These are phyloP conservation scores for Ophiostoma sp. DNA, from an alignment of 2,329 filamentous ascomycete genomes.

Conservation along the genomic window DNA sequence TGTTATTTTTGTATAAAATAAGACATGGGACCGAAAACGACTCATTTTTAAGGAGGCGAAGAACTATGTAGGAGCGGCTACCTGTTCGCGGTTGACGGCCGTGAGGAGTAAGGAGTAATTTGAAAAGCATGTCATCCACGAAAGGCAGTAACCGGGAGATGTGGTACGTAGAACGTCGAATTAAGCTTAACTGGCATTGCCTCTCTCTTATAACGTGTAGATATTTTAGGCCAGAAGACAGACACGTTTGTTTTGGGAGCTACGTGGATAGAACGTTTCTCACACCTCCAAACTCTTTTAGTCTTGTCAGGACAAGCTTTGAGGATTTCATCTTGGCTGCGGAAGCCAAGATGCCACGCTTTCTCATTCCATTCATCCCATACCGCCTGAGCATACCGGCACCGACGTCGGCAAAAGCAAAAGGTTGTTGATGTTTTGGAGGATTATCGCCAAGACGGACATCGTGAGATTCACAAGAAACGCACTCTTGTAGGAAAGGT, in stretches of 20 bases:
- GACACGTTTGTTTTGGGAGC: neutral
- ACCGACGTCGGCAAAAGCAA: neutral
- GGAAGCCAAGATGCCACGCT: neutral
- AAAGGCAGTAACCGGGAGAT: neutral
- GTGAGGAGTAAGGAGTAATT: too few species aligned
- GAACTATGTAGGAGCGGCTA: neutral
- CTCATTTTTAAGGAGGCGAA: neutral
- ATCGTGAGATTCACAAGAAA: neutral
- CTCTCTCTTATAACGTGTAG: neutral
- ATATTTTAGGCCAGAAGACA: too few species aligned
- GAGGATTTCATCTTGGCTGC: neutral
- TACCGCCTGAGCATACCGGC: neutral
- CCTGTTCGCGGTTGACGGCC: neutral
- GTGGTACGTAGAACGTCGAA: too few species aligned
- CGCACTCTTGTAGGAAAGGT: neutral
- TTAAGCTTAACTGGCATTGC: neutral
- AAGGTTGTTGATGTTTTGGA: neutral
- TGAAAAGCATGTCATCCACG: too few species aligned
- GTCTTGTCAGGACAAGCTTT: neutral
- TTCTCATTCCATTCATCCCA: too few species aligned
- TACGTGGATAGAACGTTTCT: neutral
- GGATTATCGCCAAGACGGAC: constrained; percentile 4
- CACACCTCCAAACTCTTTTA: neutral
- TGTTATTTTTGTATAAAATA: neutral
- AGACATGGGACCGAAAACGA: neutral